Percentiles rank a stretch among this genome's conserved stretches.
These are phyloP conservation scores for Cyclotella atomus DNA, from an alignment of 108 stramenopile species.

Conservation along the genomic window DNA sequence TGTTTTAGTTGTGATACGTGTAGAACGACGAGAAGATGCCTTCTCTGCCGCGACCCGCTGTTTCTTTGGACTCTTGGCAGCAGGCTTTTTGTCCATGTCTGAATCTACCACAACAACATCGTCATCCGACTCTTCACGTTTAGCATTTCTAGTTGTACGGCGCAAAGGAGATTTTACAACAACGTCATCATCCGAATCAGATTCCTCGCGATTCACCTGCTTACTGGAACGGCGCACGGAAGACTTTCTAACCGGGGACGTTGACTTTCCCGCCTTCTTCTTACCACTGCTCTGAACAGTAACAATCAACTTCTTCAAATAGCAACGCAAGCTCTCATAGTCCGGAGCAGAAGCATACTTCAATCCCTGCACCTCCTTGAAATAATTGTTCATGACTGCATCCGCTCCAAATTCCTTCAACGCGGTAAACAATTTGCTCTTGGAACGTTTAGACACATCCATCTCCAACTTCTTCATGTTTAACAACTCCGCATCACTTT, in stretches of 20 bases:
- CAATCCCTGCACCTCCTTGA: constrained; percentile 51
- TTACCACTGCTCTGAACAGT: constrained; percentile 2
- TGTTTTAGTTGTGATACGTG: constrained; percentile 5
- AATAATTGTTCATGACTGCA: constrained; percentile 46
- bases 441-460: constrained; percentile 45
- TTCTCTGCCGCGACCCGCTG: constrained; percentile 19
- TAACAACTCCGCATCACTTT: constrained; percentile 67
- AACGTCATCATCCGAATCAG: constrained; percentile 10
- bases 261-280: neutral
- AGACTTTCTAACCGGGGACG: constrained; percentile 5
- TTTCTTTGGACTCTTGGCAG: constrained; percentile 11
- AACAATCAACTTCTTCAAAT: constrained; percentile 33
- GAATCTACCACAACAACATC: neutral
- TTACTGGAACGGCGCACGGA: neutral
- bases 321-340: constrained; percentile 53
- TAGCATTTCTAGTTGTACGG: neutral
- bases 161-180: neutral
- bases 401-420: constrained; percentile 35
- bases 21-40: neutral
- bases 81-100: neutral
- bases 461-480: constrained; percentile 60
- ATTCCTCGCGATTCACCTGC: neutral
- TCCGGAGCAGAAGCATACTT: constrained; percentile 67
- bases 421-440: constrained; percentile 39
- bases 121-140: neutral